Base-by-base conservation (phyloP, 352 stramenopile genomes). In the Globisporangium nunn region DNA sequence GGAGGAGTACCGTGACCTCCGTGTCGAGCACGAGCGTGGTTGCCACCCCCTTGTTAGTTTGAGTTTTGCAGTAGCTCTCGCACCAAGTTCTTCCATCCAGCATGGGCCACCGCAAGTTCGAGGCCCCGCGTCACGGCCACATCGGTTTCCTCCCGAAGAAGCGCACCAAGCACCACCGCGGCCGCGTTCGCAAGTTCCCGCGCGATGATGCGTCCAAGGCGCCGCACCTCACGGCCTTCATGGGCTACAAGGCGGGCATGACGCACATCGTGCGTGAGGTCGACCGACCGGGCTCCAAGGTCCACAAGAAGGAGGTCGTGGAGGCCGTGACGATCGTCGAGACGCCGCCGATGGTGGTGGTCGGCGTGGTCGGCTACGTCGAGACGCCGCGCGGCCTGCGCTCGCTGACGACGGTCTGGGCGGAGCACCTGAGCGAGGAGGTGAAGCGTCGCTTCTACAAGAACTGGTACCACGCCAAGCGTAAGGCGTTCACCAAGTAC, bases 401-500 rank as follows among this genome's bases (percentile, higher is more conserved):
- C 63, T 98, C 97, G 52, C 85, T 99, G 57, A 99, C 96, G 45
- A 99, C 98, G 52, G 98, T 99, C 58, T 99, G 98, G 78, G 97
- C 98, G 17, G 91, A 99, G 88, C 97, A 99, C 84, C 88, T 99
- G 72, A 97, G 76, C 74, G 97, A 99, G 68, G 97, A 99, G 72
- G 68, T 98, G 65, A 98, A 98, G 93, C 95, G 96, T 87, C 94
- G 97, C 71, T 98, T 99, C 80, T 99, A 99, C 96, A 99, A 99
- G 96, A 99, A 99, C 93, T 99, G 97, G 97, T 99, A 99, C 87
- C 96, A 96, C 70, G 95, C 82, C 72, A 99, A 99, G 96, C 97
- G 98, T 61, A 99, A 99, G 97, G 98, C 98, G 57, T 99, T 99
- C 89, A 99, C 97, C 81, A 99, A 99, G 86, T 99, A 99, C 82